Conservation (phyloP, 2,329 filamentous ascomycete species). For the Teratosphaeria viscida region DNA sequence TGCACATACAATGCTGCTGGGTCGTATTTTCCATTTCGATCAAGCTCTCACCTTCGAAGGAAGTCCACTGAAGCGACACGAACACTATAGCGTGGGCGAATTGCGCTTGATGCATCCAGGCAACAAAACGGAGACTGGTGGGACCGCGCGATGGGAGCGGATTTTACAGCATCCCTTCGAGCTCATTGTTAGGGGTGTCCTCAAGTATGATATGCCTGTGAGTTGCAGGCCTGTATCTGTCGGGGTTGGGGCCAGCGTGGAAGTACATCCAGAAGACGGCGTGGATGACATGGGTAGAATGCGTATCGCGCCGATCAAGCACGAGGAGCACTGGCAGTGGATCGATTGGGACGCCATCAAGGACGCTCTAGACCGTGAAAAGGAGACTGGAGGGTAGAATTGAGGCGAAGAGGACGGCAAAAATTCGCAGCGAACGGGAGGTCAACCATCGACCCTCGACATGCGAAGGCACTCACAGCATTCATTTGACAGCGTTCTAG, state of each 20-base stretch:
- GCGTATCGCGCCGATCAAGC: constrained; percentile 18
- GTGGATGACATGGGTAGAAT: constrained; percentile 21
- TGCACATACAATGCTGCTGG: constrained; percentile 80
- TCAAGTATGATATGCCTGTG: constrained; percentile 66
- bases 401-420: not conserved
- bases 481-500: not conserved
- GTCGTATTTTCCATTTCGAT: constrained; percentile 76
- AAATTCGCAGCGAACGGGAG: not conserved
- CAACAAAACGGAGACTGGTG: constrained; percentile 74
- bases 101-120: constrained; percentile 74
- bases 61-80: constrained; percentile 68
- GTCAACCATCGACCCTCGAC: not conserved
- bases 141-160: constrained; percentile 77
- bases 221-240: constrained; percentile 45
- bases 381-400: not conserved
- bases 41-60: constrained; percentile 82
- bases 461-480: not conserved
- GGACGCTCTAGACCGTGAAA: constrained; percentile 6
- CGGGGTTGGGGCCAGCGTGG: constrained; percentile 33
- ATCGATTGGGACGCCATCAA: constrained; percentile 17
- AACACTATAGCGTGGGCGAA: constrained; percentile 67
- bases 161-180: constrained; percentile 90
- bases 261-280: constrained; percentile 31
- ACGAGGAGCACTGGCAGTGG: constrained; percentile 23
- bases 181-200: constrained; percentile 77